Conservation (phyloP, 1,284 basidiomycete species). For the Moesziomyces parantarcticus region DNA sequence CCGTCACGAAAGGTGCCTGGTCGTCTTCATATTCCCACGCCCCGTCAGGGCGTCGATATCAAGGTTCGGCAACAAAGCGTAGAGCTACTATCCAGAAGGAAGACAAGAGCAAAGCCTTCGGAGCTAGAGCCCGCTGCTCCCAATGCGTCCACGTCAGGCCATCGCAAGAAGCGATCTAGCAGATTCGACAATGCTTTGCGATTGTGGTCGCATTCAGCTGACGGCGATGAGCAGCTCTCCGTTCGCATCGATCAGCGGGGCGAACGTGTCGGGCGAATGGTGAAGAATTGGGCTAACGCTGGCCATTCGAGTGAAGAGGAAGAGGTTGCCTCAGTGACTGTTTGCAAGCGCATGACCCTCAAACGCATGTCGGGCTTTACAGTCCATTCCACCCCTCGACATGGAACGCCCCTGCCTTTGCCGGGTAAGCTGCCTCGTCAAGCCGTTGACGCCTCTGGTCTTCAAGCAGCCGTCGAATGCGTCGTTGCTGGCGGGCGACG, state of each 20-base stretch:
- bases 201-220: constrained; percentile 1
- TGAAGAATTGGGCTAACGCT: constrained; percentile 12
- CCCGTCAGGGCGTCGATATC: not conserved
- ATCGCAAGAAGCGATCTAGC: not conserved
- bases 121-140: not conserved
- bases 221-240: not conserved
- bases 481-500: no score
- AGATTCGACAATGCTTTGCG: constrained; percentile 2
- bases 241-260: not conserved
- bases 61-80: constrained; percentile 3
- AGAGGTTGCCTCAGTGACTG: constrained; percentile 23
- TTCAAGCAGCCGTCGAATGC: no score
- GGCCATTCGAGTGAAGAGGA: constrained; percentile 12
- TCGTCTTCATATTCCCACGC: constrained; percentile 25
- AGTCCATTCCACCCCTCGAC: constrained; percentile 7
- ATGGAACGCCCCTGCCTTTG: not conserved
- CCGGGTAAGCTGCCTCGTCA: constrained; percentile 5
- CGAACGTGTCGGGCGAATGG: constrained; percentile 1
- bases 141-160: not conserved
- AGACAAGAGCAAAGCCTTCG: not conserved
- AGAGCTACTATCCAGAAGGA: constrained; percentile 2
- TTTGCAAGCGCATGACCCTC: constrained; percentile 17
- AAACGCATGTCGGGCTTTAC: constrained; percentile 20
- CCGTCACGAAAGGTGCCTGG: constrained; percentile 10
- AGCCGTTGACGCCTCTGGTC: not conserved